Conservation (phyloP, 805 yeast genomes). For the Saccharomycopsis malanga region DNA sequence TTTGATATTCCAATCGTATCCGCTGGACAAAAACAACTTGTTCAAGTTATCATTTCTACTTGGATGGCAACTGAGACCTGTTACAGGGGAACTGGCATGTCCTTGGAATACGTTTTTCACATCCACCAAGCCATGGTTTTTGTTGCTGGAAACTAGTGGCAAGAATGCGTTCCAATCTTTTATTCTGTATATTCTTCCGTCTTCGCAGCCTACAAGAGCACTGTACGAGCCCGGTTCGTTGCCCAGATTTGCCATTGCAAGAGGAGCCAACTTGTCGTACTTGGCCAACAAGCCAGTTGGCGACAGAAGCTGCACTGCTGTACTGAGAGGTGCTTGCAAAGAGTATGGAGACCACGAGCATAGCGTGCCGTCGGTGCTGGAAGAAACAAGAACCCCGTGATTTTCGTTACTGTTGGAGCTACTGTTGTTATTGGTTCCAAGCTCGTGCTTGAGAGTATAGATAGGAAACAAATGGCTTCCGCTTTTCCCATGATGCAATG, state of each 20-base stretch:
- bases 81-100: slow-evolving; percentile 27
- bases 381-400: slow-evolving; percentile 23
- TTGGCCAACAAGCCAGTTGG: slow-evolving; percentile 24
- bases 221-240: slow-evolving; percentile 3
- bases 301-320: slow-evolving; percentile 23
- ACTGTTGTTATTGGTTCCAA: not conserved
- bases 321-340: slow-evolving; percentile 24
- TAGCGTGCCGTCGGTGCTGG: slow-evolving; percentile 29
- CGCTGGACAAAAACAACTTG: slow-evolving; percentile 26
- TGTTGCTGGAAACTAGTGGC: not conserved
- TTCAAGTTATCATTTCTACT: slow-evolving; percentile 20
- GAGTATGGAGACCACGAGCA: slow-evolving; percentile 28
- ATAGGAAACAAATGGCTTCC: slow-evolving; percentile 16
- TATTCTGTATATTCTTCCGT: slow-evolving; percentile 30
- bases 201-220: slow-evolving; percentile 29
- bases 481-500: not conserved
- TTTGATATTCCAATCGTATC: slow-evolving; percentile 30
- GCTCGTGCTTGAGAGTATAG: slow-evolving; percentile 10
- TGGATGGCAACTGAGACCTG: slow-evolving; percentile 21
- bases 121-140: slow-evolving; percentile 9
- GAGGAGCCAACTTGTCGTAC: slow-evolving; percentile 30
- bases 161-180: slow-evolving; percentile 18
- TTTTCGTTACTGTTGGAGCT: not conserved
- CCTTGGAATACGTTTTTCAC: slow-evolving; percentile 21
- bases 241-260: slow-evolving; percentile 11